Evolutionary conservation across 768 basidiomycete species (phyloP), one percentile per base, ranked within the genome.

Genomic region (Naganishia vishniacii): DNA sequence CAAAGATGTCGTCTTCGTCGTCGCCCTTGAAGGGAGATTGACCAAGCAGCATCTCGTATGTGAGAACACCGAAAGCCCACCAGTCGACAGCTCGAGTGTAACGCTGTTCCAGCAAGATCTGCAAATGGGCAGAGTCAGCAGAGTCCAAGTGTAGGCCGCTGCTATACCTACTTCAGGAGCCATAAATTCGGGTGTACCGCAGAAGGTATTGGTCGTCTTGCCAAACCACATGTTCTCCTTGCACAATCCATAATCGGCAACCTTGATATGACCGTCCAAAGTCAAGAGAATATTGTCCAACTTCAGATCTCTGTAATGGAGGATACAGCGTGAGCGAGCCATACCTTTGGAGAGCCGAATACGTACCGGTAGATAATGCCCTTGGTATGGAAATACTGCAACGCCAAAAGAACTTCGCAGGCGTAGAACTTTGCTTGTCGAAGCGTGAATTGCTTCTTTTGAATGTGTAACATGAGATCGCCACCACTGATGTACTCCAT

Each of bases 401-500:
- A 75, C 0, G 95, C 95, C 45, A 98, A 82, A 15, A 98, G 82
- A 3, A 99, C 94, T 75, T 99, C 95, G 8, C 89, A 88, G 16
- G 95, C 95, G 76, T 99, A 99, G 77, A 95, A 98, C 78, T 98
- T 98, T 61, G 95, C 95, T 83, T 97, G 92, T 42, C 93, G 88
- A 18, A 98, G 85, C 47, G 94, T 97, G 79, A 99, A 99, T 72
- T 99, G 95, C 79, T 94, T 93, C 75, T 94, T 86, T 76, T 99
- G 95, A 72, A 99, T 98, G 78, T 99, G 95, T 69, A 98, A 82
- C 95, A 99, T 98, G 65, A 99, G 83, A 81, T 99, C 95, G 70
- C 95, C 95, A 65, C 95, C 95, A 72, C 91, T 92, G 67, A 99
- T 88, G 79, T 98, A 99, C 80, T 98, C 95, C 95, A 99, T 98